Evolutionary conservation across 2,329 filamentous ascomycete genomes (phyloP).

Genomic region (Tolypocladium pustulatum): DNA sequence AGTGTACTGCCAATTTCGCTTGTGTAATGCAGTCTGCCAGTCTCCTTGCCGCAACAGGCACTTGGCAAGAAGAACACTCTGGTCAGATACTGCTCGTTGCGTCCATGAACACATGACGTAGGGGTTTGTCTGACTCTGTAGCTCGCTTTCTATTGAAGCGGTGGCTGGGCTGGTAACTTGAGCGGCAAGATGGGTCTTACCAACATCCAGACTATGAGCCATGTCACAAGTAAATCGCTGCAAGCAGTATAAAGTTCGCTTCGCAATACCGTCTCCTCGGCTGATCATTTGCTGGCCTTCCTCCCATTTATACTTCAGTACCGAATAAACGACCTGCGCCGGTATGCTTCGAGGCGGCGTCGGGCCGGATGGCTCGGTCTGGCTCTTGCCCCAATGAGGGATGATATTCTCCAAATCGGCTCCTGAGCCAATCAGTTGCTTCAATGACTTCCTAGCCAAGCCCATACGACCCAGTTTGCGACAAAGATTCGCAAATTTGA

Average conservation of each 20-base stretch:
- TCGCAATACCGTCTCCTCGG: slow-evolving; percentile 32
- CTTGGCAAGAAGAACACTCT: slow-evolving; percentile 72
- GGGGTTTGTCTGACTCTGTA: too few relatives aligned
- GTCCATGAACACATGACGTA: slow-evolving; percentile 39
- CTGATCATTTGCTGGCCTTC: slow-evolving; percentile 52
- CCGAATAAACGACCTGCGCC: slow-evolving; percentile 83
- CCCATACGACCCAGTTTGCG: slow-evolving; percentile 93
- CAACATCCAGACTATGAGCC: slow-evolving; percentile 41
- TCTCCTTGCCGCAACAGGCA: slow-evolving; percentile 95
- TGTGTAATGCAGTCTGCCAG: slow-evolving; percentile 81
- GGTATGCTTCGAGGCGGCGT: slow-evolving; percentile 33
- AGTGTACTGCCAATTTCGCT: slow-evolving; percentile 79
- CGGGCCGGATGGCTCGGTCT: slow-evolving; percentile 5
- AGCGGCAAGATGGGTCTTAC: slow-evolving; percentile 36
- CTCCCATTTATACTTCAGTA: slow-evolving; percentile 95
- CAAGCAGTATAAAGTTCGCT: slow-evolving; percentile 48
- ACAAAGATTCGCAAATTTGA: slow-evolving; percentile 97
- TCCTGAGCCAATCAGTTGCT: slow-evolving; percentile 72
- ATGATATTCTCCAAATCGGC: slow-evolving; percentile 50
- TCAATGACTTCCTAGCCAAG: slow-evolving; percentile 87
- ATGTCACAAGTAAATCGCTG: slow-evolving; percentile 51
- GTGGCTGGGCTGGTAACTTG: too few relatives aligned
- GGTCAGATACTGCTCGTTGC: slow-evolving; percentile 45
- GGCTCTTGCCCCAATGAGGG: slow-evolving; percentile 43
- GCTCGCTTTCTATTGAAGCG: too few relatives aligned